A percentile compares a stretch with the other conserved stretches of the same genome.
These are phyloP conservation scores for Neurospora tetrasperma DNA, from an alignment of 495 filamentous ascomycete species.

Conservation along the genomic window DNA sequence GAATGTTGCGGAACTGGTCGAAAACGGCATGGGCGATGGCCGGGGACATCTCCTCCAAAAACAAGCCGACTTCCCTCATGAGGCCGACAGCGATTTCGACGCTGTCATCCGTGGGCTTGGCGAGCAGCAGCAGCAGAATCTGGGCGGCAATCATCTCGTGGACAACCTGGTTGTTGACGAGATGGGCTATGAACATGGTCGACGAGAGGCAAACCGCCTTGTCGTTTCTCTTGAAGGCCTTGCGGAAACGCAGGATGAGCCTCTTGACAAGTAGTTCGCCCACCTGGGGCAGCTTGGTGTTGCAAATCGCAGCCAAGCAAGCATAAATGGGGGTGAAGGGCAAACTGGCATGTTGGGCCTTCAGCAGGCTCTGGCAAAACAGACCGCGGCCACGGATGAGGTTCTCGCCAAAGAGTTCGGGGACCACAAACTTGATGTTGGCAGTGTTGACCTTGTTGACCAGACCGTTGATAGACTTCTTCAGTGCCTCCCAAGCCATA, in stretches of 20 bases:
- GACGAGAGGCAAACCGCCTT: slow-evolving; percentile 87
- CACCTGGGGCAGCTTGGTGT: slow-evolving; percentile 90
- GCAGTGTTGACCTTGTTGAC: slow-evolving; percentile 97
- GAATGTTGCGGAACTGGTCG: slow-evolving; percentile 87
- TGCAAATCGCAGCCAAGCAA: slow-evolving; percentile 90
- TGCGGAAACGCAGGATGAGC: slow-evolving; percentile 84
- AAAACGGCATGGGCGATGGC: slow-evolving; percentile 81
- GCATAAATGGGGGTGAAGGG: slow-evolving; percentile 95
- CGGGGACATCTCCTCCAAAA: slow-evolving; percentile 87
- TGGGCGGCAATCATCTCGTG: slow-evolving; percentile 87
- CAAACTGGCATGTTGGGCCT: slow-evolving; percentile 91
- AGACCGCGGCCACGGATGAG: slow-evolving; percentile 80
- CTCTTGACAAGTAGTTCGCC: slow-evolving; percentile 83
- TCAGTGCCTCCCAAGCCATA: slow-evolving; percentile 97
- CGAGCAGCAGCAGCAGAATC: slow-evolving; percentile 75
- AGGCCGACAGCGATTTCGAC: slow-evolving; percentile 95
- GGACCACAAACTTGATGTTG: slow-evolving; percentile 96
- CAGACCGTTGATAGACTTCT: slow-evolving; percentile 96
- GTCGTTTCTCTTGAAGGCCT: slow-evolving; percentile 93
- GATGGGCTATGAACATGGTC: slow-evolving; percentile 87
- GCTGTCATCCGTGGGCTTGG: slow-evolving; percentile 94
- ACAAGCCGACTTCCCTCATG: slow-evolving; percentile 82
- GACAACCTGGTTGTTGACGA: slow-evolving; percentile 92
- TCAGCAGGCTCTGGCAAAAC: slow-evolving; percentile 94
- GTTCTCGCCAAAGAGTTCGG: slow-evolving; percentile 91